phyloP scores from a whole-genome alignment of 148 eudicot species.

The Chenopodium berlandieri region DNA sequence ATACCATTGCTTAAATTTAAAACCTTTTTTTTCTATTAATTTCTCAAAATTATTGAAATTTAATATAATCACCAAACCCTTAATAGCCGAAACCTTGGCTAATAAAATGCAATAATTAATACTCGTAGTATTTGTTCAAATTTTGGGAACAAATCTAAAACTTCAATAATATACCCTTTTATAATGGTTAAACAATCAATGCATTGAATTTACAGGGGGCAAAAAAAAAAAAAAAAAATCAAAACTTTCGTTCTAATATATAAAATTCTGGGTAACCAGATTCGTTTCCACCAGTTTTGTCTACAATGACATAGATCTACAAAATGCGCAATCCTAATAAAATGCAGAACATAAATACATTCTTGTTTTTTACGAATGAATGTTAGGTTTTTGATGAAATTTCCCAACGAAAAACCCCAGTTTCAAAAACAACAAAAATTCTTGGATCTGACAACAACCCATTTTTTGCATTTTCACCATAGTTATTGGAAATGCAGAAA shows the following conservation, averaged over 20 bases:
- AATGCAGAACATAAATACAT: not conserved
- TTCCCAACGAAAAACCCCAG: conserved; percentile 11
- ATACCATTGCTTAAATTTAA: too few species aligned
- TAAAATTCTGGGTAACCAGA: not conserved
- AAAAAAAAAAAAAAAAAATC: not conserved
- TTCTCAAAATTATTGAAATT: too few species aligned
- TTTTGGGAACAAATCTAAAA: conserved; percentile 7
- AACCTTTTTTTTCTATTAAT: too few species aligned
- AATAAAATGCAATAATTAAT: not conserved
- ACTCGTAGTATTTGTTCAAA: conserved; percentile 2
- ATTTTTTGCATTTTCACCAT: not conserved
- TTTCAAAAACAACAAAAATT: not conserved
- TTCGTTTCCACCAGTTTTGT: not conserved
- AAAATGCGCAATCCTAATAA: not conserved
- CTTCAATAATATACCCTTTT: not conserved
- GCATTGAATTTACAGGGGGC: too few species aligned
- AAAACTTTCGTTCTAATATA: not conserved
- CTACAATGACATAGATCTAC: conserved; percentile 25
- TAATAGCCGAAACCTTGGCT: not conserved
- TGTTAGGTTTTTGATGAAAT: not conserved
- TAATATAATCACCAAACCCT: not conserved
- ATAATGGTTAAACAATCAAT: too few species aligned
- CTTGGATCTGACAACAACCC: conserved; percentile 20
- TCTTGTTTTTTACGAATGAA: conserved; percentile 12
- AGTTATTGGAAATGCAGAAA: conserved; percentile 3